Evolutionary conservation across 768 basidiomycete species (phyloP).

Genomic region (Mycena sanguinolenta): DNA sequence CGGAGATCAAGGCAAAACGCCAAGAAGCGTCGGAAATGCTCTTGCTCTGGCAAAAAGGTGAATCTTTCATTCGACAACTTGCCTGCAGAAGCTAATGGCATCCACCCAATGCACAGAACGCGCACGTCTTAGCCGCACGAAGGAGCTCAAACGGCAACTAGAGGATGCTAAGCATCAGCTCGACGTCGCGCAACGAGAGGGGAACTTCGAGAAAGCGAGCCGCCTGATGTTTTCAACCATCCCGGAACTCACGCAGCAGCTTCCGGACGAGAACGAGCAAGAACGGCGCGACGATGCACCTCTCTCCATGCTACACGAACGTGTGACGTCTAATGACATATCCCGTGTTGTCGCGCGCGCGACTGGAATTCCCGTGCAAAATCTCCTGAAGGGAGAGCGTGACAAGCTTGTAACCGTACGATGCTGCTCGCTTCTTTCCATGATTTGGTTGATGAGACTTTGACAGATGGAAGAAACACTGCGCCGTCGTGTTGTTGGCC

Average conservation of each 20-base stretch:
- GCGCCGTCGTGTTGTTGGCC: constrained; percentile 84
- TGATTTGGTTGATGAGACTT: constrained; percentile 10
- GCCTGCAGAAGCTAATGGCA: not conserved
- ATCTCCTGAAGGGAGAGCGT: constrained; percentile 88
- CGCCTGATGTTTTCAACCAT: constrained; percentile 89
- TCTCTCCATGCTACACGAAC: constrained; percentile 81
- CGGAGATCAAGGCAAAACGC: constrained; percentile 70
- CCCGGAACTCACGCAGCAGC: constrained; percentile 80
- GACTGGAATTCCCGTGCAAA: constrained; percentile 93
- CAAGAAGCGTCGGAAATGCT: constrained; percentile 73
- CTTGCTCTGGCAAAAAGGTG: constrained; percentile 75
- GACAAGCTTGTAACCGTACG: constrained; percentile 90
- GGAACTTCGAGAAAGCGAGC: constrained; percentile 87
- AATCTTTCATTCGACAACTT: not conserved
- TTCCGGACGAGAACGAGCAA: constrained; percentile 63
- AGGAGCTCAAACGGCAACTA: constrained; percentile 78
- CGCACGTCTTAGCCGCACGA: constrained; percentile 74
- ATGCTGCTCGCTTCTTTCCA: not conserved
- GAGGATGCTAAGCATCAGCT: constrained; percentile 89
- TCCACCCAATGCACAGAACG: constrained; percentile 62
- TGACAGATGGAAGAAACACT: constrained; percentile 89
- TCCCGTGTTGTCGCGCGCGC: constrained; percentile 89
- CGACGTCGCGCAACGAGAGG: constrained; percentile 90
- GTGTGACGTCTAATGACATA: constrained; percentile 92
- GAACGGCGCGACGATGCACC: constrained; percentile 57